Conservation (phyloP, 208 protist species). For the Leishmania major region DNA sequence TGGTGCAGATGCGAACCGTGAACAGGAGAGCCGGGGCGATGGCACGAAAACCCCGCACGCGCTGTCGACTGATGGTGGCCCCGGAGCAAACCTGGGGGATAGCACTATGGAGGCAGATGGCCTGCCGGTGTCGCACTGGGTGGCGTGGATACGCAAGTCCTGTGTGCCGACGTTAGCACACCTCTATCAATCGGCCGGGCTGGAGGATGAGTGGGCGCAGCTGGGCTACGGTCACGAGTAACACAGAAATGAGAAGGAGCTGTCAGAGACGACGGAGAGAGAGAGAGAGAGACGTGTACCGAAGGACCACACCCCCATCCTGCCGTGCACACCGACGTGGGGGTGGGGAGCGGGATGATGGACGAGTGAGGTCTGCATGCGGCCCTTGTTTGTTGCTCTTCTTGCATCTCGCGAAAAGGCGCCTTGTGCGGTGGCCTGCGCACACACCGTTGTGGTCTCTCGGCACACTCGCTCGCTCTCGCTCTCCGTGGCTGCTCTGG, state of each 20-base stretch:
- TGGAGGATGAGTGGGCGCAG: slow-evolving; percentile 22
- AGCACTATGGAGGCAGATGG: slow-evolving; percentile 6
- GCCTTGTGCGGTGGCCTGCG: not conserved
- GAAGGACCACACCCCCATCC: not conserved
- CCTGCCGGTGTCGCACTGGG: slow-evolving; percentile 2
- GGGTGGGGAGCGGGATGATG: not conserved
- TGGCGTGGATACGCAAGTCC: slow-evolving; percentile 20
- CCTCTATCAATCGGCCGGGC: slow-evolving; percentile 20
- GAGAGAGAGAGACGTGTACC: not conserved
- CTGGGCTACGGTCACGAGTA: slow-evolving; percentile 5
- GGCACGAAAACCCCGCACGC: not conserved
- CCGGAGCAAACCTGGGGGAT: not conserved
- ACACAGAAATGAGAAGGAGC: not conserved
- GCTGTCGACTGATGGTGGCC: not conserved
- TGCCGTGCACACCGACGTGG: not conserved
- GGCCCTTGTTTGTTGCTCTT: not conserved
- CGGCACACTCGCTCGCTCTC: not conserved
- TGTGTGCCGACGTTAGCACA: slow-evolving; percentile 31
- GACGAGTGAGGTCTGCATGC: not conserved
- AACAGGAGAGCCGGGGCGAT: not conserved
- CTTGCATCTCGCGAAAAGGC: not conserved
- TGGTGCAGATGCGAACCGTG: not conserved
- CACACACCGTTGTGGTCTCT: not conserved
- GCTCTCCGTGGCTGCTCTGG: too few species aligned
- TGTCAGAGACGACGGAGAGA: not conserved